Percentiles rank a stretch among this genome's conserved stretches.
Conservation (phyloP, 192 early-diverging fungal species). For the Lobulomyces angularis region DNA sequence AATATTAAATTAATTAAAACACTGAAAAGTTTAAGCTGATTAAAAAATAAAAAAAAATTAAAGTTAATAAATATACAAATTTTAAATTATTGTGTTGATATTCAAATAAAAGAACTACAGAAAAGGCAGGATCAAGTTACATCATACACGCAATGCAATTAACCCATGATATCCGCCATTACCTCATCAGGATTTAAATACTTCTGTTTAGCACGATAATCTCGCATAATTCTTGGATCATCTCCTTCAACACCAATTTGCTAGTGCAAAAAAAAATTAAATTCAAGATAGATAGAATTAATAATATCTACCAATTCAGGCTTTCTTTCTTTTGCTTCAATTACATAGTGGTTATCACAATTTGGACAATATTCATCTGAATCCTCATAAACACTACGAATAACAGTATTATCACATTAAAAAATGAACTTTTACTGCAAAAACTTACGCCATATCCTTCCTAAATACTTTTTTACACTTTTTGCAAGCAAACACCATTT, state of each 20-base stretch:
- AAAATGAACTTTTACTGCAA: not conserved
- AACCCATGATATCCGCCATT: constrained; percentile 34
- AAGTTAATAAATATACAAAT: too few species aligned
- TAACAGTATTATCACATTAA: not conserved
- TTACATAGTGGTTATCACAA: constrained; percentile 94
- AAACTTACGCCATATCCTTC: constrained; percentile 59
- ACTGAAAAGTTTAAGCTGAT: too few species aligned
- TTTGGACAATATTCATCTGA: constrained; percentile 95
- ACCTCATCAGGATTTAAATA: constrained; percentile 24
- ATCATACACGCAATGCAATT: too few species aligned
- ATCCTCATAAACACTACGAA: constrained; percentile 70
- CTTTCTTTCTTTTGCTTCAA: constrained; percentile 86
- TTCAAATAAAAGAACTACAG: too few species aligned
- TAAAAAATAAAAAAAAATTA: too few species aligned
- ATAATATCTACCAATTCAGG: constrained; percentile 49
- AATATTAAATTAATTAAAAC: too few species aligned
- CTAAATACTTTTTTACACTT: constrained; percentile 98
- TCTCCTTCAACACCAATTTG: constrained; percentile 83
- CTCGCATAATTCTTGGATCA: constrained; percentile 58
- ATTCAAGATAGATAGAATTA: too few species aligned
- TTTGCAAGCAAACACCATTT: constrained; percentile 96
- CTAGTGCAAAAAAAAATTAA: constrained; percentile 10
- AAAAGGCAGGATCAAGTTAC: too few species aligned
- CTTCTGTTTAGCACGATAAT: constrained; percentile 26
- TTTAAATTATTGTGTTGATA: too few species aligned